Percentiles rank a stretch among this genome's conserved stretches.
phyloP scores from a whole-genome alignment of 2,329 filamentous ascomycete genomes.

The Hypoxylon sp. region DNA sequence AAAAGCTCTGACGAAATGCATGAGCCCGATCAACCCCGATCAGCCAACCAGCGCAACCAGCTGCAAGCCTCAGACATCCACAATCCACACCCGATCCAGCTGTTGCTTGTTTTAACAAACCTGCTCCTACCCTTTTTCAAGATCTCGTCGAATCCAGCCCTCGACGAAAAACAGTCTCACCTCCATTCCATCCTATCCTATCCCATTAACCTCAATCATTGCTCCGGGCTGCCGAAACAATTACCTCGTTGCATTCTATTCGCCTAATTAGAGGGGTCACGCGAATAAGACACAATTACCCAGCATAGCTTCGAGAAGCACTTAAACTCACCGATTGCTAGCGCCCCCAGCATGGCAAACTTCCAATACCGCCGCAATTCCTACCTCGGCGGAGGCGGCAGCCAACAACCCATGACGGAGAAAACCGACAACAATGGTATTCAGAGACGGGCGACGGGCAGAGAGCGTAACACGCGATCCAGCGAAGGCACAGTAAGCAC shows the following conservation, averaged over 20 bases:
- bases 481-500: conserved; percentile 94
- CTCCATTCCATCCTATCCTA: conserved; percentile 47
- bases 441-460: conserved; percentile 55
- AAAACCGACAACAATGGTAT: conserved; percentile 58
- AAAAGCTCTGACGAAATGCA: conserved; percentile 49
- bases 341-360: conserved; percentile 63
- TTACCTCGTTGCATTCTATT: conserved; percentile 21
- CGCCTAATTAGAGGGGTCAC: conserved; percentile 23
- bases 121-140: conserved; percentile 28
- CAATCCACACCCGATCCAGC: conserved; percentile 18
- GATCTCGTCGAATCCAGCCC: conserved; percentile 32
- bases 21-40: conserved; percentile 34
- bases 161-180: conserved; percentile 46
- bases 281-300: conserved; percentile 29
- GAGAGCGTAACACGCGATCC: conserved; percentile 71
- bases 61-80: conserved; percentile 40
- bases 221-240: conserved; percentile 16
- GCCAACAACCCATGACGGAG: conserved; percentile 53
- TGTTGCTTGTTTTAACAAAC: conserved; percentile 21
- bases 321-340: conserved; percentile 15
- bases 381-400: conserved; percentile 58
- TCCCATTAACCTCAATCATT: conserved; percentile 10
- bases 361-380: conserved; percentile 68
- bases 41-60: conserved; percentile 39
- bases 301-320: conserved; percentile 36